Evolutionary conservation across 495 filamentous ascomycete species (phyloP).

Genomic region (Aspergillus bridgeri): DNA sequence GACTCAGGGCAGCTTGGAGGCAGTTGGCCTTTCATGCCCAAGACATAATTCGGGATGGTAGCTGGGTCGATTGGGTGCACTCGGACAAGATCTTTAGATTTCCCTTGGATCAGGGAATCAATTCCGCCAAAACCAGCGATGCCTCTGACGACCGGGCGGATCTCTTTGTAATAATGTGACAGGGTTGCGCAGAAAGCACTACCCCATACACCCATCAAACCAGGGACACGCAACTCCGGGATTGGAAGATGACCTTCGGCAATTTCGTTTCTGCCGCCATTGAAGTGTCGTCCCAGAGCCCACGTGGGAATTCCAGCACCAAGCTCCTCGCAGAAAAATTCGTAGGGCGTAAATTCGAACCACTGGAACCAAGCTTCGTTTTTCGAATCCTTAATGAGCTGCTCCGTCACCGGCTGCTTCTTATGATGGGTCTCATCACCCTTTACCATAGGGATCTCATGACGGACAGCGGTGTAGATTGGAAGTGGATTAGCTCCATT

Average conservation of each 20-base stretch:
- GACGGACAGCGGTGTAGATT: conserved; percentile 91
- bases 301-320: conserved; percentile 90
- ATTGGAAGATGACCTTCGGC: conserved; percentile 57
- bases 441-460: conserved; percentile 76
- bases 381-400: conserved; percentile 59
- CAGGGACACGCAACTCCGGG: conserved; percentile 76
- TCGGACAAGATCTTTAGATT: conserved; percentile 76
- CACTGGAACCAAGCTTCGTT: conserved; percentile 93
- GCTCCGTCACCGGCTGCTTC: conserved; percentile 39
- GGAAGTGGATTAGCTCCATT: conserved; percentile 81
- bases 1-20: conserved; percentile 70
- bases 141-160: conserved; percentile 71
- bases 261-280: conserved; percentile 60
- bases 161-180: conserved; percentile 92
- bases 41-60: conserved; percentile 78
- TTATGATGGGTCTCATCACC: conserved; percentile 28
- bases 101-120: conserved; percentile 82
- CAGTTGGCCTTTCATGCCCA: conserved; percentile 72
- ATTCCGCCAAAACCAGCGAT: conserved; percentile 71
- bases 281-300: conserved; percentile 82
- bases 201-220: conserved; percentile 89
- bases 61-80: conserved; percentile 92
- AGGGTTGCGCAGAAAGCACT: conserved; percentile 94
- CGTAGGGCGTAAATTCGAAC: conserved; percentile 95
- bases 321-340: conserved; percentile 93